phyloP scores from a whole-genome alignment of 129 eudicot genomes.

The Helianthus tuberosus region DNA sequence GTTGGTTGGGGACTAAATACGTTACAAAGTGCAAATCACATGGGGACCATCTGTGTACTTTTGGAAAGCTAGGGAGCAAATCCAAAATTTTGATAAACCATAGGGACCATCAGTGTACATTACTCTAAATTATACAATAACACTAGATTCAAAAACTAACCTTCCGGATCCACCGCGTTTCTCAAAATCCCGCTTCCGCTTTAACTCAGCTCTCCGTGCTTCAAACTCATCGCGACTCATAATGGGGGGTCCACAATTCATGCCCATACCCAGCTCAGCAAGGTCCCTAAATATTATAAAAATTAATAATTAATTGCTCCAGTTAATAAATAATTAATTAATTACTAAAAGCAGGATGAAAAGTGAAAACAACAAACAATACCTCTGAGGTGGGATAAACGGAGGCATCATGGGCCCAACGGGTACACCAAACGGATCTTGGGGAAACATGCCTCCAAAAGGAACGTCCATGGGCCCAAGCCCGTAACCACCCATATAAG shows the following conservation, averaged over 20 bases:
- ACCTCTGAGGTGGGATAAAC: conserved; percentile 84
- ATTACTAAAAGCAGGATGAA: conserved; percentile 6
- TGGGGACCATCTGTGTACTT: no score
- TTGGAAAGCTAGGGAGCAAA: no score
- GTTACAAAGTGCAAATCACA: no score
- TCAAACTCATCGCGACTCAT: conserved; percentile 91
- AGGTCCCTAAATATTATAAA: conserved; percentile 64
- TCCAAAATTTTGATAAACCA: no score
- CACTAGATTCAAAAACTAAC: conserved; percentile 30
- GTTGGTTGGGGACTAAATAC: no score
- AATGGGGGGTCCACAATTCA: conserved; percentile 66
- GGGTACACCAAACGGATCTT: conserved; percentile 71
- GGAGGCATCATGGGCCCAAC: conserved; percentile 71
- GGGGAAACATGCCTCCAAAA: conserved; percentile 68
- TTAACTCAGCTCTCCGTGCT: conserved; percentile 86
- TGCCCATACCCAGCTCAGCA: conserved; percentile 77
- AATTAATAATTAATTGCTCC: not conserved
- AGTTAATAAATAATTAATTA: not conserved
- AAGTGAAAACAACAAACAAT: conserved; percentile 16
- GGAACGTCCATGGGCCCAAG: conserved; percentile 73
- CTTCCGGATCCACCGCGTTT: conserved; percentile 50
- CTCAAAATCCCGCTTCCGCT: conserved; percentile 78
- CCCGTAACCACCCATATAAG: conserved; percentile 77
- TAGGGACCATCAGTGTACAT: no score
- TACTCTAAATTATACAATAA: not conserved